Base-by-base conservation (phyloP, 148 eudicot genomes). In the Spergularia marina region DNA sequence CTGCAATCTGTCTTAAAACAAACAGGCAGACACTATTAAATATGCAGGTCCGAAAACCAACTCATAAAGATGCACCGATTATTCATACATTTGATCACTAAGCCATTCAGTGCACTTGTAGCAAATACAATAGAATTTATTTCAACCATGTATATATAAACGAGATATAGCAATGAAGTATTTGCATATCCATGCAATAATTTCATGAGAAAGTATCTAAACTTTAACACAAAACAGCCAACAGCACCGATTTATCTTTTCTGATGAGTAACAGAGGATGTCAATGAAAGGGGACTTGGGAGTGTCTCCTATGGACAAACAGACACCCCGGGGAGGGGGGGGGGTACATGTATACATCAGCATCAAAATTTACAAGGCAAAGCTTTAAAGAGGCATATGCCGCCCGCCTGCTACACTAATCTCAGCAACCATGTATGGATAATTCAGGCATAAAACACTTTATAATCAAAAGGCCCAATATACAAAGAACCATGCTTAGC, bases 1-100 rank as follows among this genome's bases (percentile, higher is more conserved):
- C 99, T 92, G 89, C 97, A 90, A 92, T 95, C 99, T 95, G 92
- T 81, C 86, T 62, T 54, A 44, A 72, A 67, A 68, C 73, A 70
- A 65, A 80, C 62, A 76, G 12, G 72, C 18, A 62, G 62, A 40
- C 40, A 64, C 53, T 56, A n/a, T 18, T 49, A 70, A 70, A 34
- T 49, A 58, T 44, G 67, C 41, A 75, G 49, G 55, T 68, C 53
- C 44, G 30, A 54, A 65, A 63, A 47, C 52, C 23, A 71, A 65
- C 7, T 8, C 21, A 47, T 40, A 76, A 53, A 68, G 53, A 68
- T 18, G 12, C 25, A 66, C 70, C 69, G 30, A 40, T 36, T 41
- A 41, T n/a, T 12, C 30, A 44, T 1, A 12, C 6, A 66, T 30
- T 41, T 63, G 14, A 23, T 12, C 70, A 49, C 55, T 47, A 49